Evolutionary conservation across 2,329 filamentous ascomycete genomes (phyloP).

Genomic region (Hortaea sp.): DNA sequence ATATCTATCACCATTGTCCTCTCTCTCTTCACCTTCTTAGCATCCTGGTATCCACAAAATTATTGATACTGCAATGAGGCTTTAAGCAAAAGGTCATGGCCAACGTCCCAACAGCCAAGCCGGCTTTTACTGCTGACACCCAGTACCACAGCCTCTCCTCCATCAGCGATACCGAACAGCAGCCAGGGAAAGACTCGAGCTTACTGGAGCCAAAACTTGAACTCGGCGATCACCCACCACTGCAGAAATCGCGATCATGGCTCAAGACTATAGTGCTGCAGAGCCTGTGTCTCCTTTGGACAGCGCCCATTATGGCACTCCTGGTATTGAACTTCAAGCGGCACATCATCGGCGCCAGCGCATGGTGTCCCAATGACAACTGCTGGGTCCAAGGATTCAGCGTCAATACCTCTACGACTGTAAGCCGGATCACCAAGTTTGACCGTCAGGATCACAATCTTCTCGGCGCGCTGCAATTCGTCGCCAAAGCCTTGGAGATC

Average conservation of each 20-base stretch:
- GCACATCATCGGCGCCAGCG: conserved; percentile 20
- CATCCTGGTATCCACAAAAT: no score
- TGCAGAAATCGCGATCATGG: conserved; percentile 3
- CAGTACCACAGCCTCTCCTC: conserved; percentile 1
- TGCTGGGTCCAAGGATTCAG: conserved; percentile 12
- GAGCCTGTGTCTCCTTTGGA: conserved; percentile 18
- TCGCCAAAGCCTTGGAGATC: conserved; percentile 22
- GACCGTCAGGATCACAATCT: conserved; percentile 19
- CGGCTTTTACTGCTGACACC: neutral
- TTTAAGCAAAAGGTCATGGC: no score
- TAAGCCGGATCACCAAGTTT: conserved; percentile 8
- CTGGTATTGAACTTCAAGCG: conserved; percentile 18
- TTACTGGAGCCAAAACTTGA: conserved; percentile 2
- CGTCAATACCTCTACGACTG: conserved; percentile 1
- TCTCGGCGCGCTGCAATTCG: conserved; percentile 22
- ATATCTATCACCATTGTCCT: no score
- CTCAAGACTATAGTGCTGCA: conserved; percentile 6
- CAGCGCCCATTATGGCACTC: conserved; percentile 17
- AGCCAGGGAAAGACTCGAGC: neutral
- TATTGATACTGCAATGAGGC: no score
- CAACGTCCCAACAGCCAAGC: no score
- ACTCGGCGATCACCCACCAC: conserved; percentile 3
- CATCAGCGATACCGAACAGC: neutral
- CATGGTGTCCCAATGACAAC: conserved; percentile 14
- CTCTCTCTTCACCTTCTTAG: no score